Evolutionary conservation across 2,329 filamentous ascomycete species (phyloP).

Genomic region (Penicillium occitanis): DNA sequence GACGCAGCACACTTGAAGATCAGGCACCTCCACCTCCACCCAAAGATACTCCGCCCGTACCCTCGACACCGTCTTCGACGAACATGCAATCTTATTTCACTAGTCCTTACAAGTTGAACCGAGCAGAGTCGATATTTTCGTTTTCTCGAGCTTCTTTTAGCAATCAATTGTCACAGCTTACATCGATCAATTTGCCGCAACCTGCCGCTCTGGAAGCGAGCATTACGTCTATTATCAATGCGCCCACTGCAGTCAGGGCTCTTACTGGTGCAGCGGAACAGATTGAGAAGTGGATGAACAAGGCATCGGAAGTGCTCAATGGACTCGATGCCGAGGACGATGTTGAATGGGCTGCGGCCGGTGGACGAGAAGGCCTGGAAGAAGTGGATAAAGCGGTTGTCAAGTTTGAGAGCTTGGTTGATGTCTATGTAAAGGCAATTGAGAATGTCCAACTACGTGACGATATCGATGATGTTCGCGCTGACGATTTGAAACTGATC

Average conservation of each 20-base stretch:
- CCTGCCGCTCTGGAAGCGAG: slow-evolving; percentile 78
- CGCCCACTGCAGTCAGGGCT: slow-evolving; percentile 77
- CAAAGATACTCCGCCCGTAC: slow-evolving; percentile 35
- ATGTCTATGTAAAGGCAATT: slow-evolving; percentile 91
- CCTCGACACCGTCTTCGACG: slow-evolving; percentile 33
- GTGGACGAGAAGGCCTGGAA: slow-evolving; percentile 59
- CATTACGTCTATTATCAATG: slow-evolving; percentile 80
- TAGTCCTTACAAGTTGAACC: slow-evolving; percentile 50
- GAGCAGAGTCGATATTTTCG: slow-evolving; percentile 87
- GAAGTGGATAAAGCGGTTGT: slow-evolving; percentile 69
- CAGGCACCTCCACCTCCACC: slow-evolving; percentile 35
- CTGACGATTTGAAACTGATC: slow-evolving; percentile 69
- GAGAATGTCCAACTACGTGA: slow-evolving; percentile 78
- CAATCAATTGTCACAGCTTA: slow-evolving; percentile 88
- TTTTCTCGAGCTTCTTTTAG: slow-evolving; percentile 89
- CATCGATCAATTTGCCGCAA: slow-evolving; percentile 83
- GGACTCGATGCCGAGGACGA: slow-evolving; percentile 94
- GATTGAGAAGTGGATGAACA: slow-evolving; percentile 89
- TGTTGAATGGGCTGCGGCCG: slow-evolving; percentile 92
- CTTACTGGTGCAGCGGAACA: slow-evolving; percentile 86
- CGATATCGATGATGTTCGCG: slow-evolving; percentile 71
- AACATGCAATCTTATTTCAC: slow-evolving; percentile 43
- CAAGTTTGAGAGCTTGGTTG: slow-evolving; percentile 84
- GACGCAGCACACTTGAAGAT: slow-evolving; percentile 38
- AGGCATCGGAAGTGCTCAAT: slow-evolving; percentile 83